Percentiles rank a stretch among this genome's conserved stretches.
Conservation (phyloP, 306 rosid genomes). For the Dalbergia cultrata region DNA sequence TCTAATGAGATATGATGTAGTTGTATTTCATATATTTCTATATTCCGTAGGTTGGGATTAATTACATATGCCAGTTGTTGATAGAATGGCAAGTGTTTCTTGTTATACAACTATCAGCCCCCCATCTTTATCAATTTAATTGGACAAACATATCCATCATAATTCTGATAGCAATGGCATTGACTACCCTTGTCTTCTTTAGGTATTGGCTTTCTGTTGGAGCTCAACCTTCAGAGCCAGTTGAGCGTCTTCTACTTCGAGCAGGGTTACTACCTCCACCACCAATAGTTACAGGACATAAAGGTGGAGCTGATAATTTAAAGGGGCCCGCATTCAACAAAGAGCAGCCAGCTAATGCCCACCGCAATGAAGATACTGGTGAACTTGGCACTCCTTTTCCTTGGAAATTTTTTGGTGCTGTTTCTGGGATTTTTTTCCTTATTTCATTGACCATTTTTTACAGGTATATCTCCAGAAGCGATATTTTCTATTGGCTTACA, state of each 20-base stretch:
- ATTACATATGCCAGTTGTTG: neutral
- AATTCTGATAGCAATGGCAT: conserved; percentile 1
- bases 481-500: conserved; percentile 55
- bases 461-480: conserved; percentile 56
- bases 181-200: conserved; percentile 18
- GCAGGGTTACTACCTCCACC: conserved; percentile 82
- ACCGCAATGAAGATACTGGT: conserved; percentile 44
- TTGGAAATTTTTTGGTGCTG: conserved; percentile 16
- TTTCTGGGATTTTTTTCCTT: conserved; percentile 23
- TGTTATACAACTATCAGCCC: conserved; percentile 5
- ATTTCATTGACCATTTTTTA: conserved; percentile 38
- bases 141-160: conserved; percentile 20
- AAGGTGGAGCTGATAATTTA: conserved; percentile 75
- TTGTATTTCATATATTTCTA: neutral
- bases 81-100: conserved; percentile 4
- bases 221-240: conserved; percentile 90
- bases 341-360: conserved; percentile 52
- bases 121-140: conserved; percentile 21
- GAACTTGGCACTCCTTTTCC: conserved; percentile 39
- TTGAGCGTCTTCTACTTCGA: conserved; percentile 69
- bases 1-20: neutral
- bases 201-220: conserved; percentile 98
- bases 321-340: conserved; percentile 56
- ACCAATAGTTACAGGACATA: conserved; percentile 70
- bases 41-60: neutral